Conservation (phyloP, 208 protist genomes). For the Blastocrithidia nonstop region DNA sequence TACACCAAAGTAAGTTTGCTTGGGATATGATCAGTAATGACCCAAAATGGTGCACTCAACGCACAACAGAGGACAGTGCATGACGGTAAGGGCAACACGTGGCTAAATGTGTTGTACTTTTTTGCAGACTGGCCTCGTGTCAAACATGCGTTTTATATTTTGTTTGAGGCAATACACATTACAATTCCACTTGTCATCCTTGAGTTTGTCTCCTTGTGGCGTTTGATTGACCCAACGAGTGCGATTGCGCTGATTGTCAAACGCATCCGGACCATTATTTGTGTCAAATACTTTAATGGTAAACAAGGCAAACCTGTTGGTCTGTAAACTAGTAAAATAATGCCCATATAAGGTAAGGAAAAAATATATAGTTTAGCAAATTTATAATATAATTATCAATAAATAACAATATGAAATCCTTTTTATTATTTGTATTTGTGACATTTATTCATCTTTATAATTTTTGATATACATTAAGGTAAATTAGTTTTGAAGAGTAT, state of each 20-base stretch:
- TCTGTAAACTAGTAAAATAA: slow-evolving; percentile 14
- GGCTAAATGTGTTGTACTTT: slow-evolving; percentile 32
- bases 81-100: slow-evolving; percentile 10
- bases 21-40: slow-evolving; percentile 31
- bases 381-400: no score
- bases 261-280: slow-evolving; percentile 39
- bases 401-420: no score
- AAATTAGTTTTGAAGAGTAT: no score
- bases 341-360: background rate
- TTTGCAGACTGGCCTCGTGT: slow-evolving; percentile 41
- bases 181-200: slow-evolving; percentile 37
- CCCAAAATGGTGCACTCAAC: background rate
- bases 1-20: slow-evolving; percentile 78
- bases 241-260: slow-evolving; percentile 37
- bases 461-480: no score
- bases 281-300: slow-evolving; percentile 25
- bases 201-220: slow-evolving; percentile 76
- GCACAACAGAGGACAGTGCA: background rate
- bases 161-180: slow-evolving; percentile 35
- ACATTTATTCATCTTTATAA: no score
- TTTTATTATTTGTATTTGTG: no score
- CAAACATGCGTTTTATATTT: slow-evolving; percentile 28
- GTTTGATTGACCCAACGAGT: slow-evolving; percentile 67
- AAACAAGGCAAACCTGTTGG: slow-evolving; percentile 68
- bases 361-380: background rate